Evolutionary conservation across 768 basidiomycete species (phyloP).

Genomic region (Lenzites betulinus): DNA sequence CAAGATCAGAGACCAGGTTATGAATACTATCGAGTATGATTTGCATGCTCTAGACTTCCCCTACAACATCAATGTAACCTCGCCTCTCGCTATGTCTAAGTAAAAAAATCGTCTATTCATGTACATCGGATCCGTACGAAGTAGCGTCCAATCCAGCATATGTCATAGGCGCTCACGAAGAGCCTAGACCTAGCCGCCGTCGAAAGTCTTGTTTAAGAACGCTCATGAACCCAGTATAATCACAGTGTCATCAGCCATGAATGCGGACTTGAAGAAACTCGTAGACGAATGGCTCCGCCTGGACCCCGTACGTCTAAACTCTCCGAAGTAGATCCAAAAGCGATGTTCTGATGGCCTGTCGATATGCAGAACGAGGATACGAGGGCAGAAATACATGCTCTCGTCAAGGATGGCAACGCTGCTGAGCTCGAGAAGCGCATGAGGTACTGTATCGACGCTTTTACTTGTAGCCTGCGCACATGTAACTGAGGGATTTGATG

Average conservation of each 20-base stretch:
- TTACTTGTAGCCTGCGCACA: not conserved
- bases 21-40: not conserved
- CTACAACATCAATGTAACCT: not conserved
- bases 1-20: not conserved
- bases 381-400: conserved; percentile 46
- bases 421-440: conserved; percentile 57
- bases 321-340: not conserved
- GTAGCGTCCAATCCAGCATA: too few species aligned
- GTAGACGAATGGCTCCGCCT: conserved; percentile 54
- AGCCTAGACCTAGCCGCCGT: not conserved
- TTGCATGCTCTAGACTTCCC: not conserved
- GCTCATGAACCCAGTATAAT: too few species aligned
- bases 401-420: conserved; percentile 45
- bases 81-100: not conserved
- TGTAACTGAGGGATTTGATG: too few species aligned
- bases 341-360: not conserved
- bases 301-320: conserved; percentile 41
- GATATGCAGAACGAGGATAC: conserved; percentile 50
- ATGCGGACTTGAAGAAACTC: conserved; percentile 39
- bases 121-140: too few species aligned
- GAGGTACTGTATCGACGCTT: conserved; percentile 41
- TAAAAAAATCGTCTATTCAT: not conserved
- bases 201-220: not conserved
- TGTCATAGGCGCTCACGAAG: not conserved
- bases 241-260: not conserved